These are phyloP conservation scores for Xerocomellus chrysenteron DNA, from an alignment of 768 basidiomycete species.

Conservation along the genomic window DNA sequence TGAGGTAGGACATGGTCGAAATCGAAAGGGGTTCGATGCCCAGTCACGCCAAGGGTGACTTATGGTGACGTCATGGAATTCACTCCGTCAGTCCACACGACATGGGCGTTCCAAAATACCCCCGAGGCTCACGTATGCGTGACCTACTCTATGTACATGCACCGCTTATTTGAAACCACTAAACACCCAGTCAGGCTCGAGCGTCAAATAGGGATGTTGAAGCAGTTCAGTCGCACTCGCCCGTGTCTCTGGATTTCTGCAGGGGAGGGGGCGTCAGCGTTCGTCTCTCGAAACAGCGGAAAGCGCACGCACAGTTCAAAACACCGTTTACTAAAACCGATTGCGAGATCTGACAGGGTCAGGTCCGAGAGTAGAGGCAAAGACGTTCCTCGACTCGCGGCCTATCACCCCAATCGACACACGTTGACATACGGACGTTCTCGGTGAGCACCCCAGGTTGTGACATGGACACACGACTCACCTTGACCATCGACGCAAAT, in stretches of 20 bases:
- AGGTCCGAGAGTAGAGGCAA: conserved; percentile 84
- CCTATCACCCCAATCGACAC: conserved; percentile 27
- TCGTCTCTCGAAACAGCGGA: not conserved
- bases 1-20: conserved; percentile 4
- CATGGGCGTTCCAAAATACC: too few relatives aligned
- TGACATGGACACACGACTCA: conserved; percentile 25
- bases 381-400: conserved; percentile 72
- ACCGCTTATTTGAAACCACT: conserved; percentile 37
- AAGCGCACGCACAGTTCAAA: conserved; percentile 62
- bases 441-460: conserved; percentile 10
- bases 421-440: not conserved
- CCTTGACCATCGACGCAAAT: conserved; percentile 88
- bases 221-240: conserved; percentile 75
- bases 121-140: too few relatives aligned
- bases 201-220: conserved; percentile 68
- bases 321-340: conserved; percentile 81
- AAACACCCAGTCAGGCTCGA: conserved; percentile 70
- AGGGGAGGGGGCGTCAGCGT: not conserved
- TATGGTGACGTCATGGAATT: not conserved
- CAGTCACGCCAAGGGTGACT: too few relatives aligned
- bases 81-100: too few relatives aligned
- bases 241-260: conserved; percentile 75
- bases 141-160: not conserved
- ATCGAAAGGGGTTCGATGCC: not conserved
- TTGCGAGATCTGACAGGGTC: conserved; percentile 63